Base-by-base conservation (phyloP, 371 early-diverging fungal species). In the Actinomucor elegans region DNA sequence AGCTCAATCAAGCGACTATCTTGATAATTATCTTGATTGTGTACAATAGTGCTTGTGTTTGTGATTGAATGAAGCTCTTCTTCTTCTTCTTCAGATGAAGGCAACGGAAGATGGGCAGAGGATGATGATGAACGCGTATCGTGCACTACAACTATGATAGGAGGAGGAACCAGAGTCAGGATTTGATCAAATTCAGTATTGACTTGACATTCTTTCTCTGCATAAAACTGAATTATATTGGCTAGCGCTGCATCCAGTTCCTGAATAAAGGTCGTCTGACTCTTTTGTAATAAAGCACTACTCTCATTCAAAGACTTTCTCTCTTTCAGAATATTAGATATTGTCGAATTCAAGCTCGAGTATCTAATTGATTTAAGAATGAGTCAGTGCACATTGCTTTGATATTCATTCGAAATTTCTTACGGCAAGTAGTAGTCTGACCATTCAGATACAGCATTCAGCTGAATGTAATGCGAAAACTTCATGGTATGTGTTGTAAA, bases 391-490 rank as follows among this genome's bases (percentile, higher is more conserved):
- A 27, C 42, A 15, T n/a, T n/a, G n/a, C n/a, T n/a, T n/a, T n/a
- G n/a, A n/a, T n/a, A n/a, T n/a, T n/a, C n/a, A n/a, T n/a, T n/a
- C n/a, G n/a, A n/a, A n/a, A n/a, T 18, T 18, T 21, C 70, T 70
- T 76, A 82, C 77, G 82, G 83, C 36, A 90, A 34, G 56, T 89
- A 89, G 61, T 83, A 72, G 43, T 90, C 90, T 44, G 80, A 80
- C 94, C 94, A 94, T 17, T 44, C 44, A 18, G 44, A 26, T 28
- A 44, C 44, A 17, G 44, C 29, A 8, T 44, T 44, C 11, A 93
- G 84, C 69, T 88, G 86, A 32, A 94, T 79, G 23, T 85, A 83
- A 69, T 88, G 90, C 4, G 91, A 88, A 62, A 50, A 50, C 18
- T 40, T 40, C 50, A 50, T 50, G 21, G 11, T 24, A 24, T 2